Evolutionary conservation across 257 asterid species (phyloP), one percentile per base, ranked within the genome.

Genomic region (Nicotiana paniculata): DNA sequence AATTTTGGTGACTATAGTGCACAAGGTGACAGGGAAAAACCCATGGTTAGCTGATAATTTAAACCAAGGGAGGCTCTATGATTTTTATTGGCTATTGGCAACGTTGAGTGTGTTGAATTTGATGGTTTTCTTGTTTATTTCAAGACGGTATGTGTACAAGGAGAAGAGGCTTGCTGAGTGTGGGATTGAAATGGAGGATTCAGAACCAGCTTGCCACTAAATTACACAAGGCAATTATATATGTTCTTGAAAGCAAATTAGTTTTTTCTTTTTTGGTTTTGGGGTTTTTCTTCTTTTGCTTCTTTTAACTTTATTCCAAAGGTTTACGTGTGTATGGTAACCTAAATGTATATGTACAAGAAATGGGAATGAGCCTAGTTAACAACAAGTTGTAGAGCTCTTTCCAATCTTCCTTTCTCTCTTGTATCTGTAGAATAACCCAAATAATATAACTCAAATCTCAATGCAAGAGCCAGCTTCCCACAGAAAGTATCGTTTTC

Each of bases 31-130:
- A 0, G 90, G 90, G 2, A 76, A 81, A 4, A 89, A 86, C 37
- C 93, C 99, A 4, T 93, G 98, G 99, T 48, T 95, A 81, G 97
- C 98, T 0, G 90, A 95, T 80, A 86, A 91, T 68, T 89, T 95
- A 3, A 92, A 95, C 75, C 84, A 89, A 62, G 99, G 99, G 33
- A 90, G 48, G 85, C 95, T 95, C 2, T 82, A 91, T 70, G 84
- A 95, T 53, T 95, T 95, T 89, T 95, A 92, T 30, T 93, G 99
- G 98, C 82, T 95, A 2, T 48, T 95, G 81, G 85, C 94, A 1
- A 82, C 85, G 65, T 59, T 93, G 83, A 92, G 97, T 81, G 37
- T 86, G 28, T 18, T 92, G 81, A 95, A 93, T 64, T 57, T 95
- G 83, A 78, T 79, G 30, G 16, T 88, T 11, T 95, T 89, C 83